Conservation (phyloP, 2,329 filamentous ascomycete species). For the Paraconiothyrium brasiliense region DNA sequence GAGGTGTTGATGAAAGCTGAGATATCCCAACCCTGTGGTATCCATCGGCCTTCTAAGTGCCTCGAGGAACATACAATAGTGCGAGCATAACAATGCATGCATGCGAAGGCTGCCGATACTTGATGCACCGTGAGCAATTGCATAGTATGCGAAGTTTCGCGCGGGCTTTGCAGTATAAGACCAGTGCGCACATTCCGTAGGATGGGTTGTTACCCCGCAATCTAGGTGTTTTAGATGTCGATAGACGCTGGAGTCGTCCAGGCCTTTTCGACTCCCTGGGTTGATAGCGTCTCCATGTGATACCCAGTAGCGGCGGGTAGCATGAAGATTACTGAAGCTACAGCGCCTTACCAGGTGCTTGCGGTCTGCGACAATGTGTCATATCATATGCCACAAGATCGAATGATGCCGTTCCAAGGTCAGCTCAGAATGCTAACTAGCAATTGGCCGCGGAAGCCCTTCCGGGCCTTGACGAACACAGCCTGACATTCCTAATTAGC, state of each 20-base stretch:
- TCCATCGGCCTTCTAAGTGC: neutral
- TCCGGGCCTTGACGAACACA: neutral
- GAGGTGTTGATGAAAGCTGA: neutral
- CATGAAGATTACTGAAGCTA: neutral
- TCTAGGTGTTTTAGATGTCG: neutral
- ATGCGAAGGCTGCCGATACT: neutral
- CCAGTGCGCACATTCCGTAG: too few relatives aligned
- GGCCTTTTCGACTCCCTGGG: neutral
- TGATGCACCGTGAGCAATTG: neutral
- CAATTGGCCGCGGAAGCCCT: neutral
- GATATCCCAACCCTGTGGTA: neutral
- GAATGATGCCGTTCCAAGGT: neutral
- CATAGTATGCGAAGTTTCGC: neutral
- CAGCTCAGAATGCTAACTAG: too few relatives aligned
- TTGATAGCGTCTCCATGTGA: neutral
- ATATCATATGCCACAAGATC: neutral
- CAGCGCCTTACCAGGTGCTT: neutral
- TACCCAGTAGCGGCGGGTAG: neutral
- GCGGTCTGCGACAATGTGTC: neutral
- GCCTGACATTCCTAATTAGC: neutral
- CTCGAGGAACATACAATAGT: neutral
- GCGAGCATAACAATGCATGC: neutral
- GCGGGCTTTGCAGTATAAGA: neutral
- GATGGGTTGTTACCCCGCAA: neutral
- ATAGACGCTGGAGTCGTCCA: neutral